Base-by-base conservation (phyloP, 352 stramenopile genomes). In the Globisporangium sylvaticum region DNA sequence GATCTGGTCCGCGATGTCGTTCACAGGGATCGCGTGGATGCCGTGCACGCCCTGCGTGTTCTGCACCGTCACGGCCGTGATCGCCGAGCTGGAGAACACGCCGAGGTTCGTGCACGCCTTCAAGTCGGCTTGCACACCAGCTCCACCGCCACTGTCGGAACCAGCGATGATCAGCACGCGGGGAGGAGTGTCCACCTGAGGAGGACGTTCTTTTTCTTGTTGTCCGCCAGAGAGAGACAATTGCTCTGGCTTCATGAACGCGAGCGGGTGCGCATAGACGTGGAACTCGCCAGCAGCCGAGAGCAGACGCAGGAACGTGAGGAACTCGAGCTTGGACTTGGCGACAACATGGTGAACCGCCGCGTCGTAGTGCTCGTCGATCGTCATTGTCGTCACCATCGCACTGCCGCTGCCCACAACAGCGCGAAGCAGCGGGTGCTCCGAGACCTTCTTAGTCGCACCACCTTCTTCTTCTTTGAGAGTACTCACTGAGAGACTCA, bases 121-220 rank as follows among this genome's bases (percentile, higher is more conserved):
- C 66, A 98, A 72, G 67, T 98, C 95, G 15, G 95, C 95, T 76
- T 98, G 94, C 59, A 98, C 93, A 34, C 95, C 95, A 4, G 95
- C 95, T 2, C 77, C 77, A 3, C 77, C 95, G 20, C 94, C 93
- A 14, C 88, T 97, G 76, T 98, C 95, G 1, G 85, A 97, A 55
- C 95, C 95, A 7, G 95, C 95, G 65, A 98, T 97, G 27, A 89
- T 97, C 56, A 97, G 92, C 25, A 97, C 89, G 9, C 79, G 78
- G 25, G 77, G 65, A 12, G 68, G 57, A 0, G 29, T 61, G 55
- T 31, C 31, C 31, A 48, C n/a, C n/a, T 61, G 55, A 31, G n/a
- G 5, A 3, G 34, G 55, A 46, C 4, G 12, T 5, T 61, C 55
- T n/a, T 48, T 42, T 12, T 44, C 3, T 37, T 12, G 8, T 44